phyloP scores from a whole-genome alignment of 441 rosid species.

The Caryocar brasiliense region DNA sequence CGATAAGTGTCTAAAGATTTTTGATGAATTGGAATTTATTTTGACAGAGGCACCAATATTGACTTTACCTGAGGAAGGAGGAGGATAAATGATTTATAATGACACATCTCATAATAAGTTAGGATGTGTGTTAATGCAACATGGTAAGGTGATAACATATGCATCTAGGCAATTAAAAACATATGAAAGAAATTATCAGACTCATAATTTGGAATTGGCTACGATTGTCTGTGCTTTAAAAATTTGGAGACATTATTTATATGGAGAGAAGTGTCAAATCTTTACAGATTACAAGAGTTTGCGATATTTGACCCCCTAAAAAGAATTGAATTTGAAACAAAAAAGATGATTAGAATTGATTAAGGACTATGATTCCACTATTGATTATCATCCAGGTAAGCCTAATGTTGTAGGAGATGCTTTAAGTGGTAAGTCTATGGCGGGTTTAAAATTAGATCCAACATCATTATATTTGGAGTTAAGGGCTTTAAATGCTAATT shows the following conservation, averaged over 20 bases:
- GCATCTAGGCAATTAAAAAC: too few species aligned
- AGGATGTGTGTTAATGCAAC: slow-evolving; percentile 1
- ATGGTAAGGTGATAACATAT: too few species aligned
- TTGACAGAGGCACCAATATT: neutral
- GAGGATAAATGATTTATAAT: neutral
- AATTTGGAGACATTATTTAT: neutral
- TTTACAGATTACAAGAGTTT: neutral
- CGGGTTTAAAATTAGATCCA: neutral
- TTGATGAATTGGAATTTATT: neutral
- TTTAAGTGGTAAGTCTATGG: neutral
- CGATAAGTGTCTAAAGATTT: neutral
- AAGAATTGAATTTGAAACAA: neutral
- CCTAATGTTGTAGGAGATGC: neutral
- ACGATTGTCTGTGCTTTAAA: too few species aligned
- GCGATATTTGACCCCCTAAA: neutral
- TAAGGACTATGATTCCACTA: neutral
- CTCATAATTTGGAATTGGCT: too few species aligned
- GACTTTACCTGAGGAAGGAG: neutral
- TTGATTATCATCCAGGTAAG: neutral
- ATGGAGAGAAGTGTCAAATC: neutral
- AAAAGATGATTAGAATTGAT: neutral
- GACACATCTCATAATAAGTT: neutral
- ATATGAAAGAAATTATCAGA: too few species aligned
- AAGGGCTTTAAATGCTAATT: neutral
- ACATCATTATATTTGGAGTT: too few species aligned